Percentiles rank a stretch among this genome's conserved stretches.
Conservation (phyloP, 2,329 filamentous ascomycete genomes). For the Penicillium griseofulvum region DNA sequence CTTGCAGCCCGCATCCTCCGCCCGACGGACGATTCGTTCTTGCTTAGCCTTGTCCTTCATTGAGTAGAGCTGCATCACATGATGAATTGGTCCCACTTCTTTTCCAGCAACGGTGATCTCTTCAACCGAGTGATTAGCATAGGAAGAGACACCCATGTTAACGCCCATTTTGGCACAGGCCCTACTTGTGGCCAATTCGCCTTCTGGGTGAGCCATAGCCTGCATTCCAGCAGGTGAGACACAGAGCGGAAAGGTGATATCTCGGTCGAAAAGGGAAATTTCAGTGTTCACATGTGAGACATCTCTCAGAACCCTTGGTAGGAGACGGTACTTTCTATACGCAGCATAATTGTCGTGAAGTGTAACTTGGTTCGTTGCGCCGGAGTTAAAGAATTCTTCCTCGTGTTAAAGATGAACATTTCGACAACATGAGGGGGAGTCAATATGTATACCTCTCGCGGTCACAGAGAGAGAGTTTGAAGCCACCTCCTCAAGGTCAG, state of each 20-base stretch:
- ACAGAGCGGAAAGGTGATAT: slow-evolving; percentile 50
- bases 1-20: slow-evolving; percentile 39
- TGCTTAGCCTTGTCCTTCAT: slow-evolving; percentile 26
- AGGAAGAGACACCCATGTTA: slow-evolving; percentile 51
- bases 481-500: slow-evolving; percentile 17
- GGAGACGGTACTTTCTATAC: slow-evolving; percentile 50
- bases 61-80: slow-evolving; percentile 28
- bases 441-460: slow-evolving; percentile 12
- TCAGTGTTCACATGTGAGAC: slow-evolving; percentile 44
- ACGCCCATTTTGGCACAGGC: slow-evolving; percentile 45
- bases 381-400: slow-evolving; percentile 57
- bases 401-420: not conserved
- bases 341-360: slow-evolving; percentile 54
- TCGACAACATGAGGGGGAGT: not conserved
- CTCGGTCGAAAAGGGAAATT: slow-evolving; percentile 44
- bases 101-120: slow-evolving; percentile 42
- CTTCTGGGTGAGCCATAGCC: slow-evolving; percentile 52
- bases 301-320: slow-evolving; percentile 46
- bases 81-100: slow-evolving; percentile 17
- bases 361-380: slow-evolving; percentile 40
- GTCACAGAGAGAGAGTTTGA: slow-evolving; percentile 9
- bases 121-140: slow-evolving; percentile 47
- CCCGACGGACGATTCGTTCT: slow-evolving; percentile 28
- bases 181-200: slow-evolving; percentile 51
- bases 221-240: slow-evolving; percentile 56